These are phyloP conservation scores for Cryptococcus maquisensis DNA, from an alignment of 1,284 basidiomycete genomes.

Conservation along the genomic window DNA sequence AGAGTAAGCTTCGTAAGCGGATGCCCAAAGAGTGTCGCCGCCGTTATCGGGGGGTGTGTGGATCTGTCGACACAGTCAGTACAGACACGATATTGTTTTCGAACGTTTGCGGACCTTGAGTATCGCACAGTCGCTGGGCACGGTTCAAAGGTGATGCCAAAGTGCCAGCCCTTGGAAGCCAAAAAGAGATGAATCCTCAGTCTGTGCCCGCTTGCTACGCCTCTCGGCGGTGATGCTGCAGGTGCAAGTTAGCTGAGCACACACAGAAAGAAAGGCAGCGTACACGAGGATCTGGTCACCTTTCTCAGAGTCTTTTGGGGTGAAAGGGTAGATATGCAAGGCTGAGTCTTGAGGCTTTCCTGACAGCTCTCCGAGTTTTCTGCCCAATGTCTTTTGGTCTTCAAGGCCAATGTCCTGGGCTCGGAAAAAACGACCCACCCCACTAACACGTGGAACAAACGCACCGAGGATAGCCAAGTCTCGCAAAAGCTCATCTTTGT, in stretches of 20 bases:
- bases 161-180: slow-evolving; percentile 17
- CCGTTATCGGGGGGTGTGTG: slow-evolving; percentile 55
- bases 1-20: slow-evolving; percentile 58
- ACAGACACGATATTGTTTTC: too few species aligned
- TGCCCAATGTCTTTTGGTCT: slow-evolving; percentile 53
- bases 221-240: slow-evolving; percentile 2
- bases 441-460: slow-evolving; percentile 3
- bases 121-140: slow-evolving; percentile 64
- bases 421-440: slow-evolving; percentile 67
- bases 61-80: background rate
- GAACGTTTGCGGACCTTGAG: slow-evolving; percentile 45
- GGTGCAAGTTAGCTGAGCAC: background rate
- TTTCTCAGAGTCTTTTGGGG: slow-evolving; percentile 19
- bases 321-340: slow-evolving; percentile 31
- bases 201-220: background rate
- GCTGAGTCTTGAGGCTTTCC: slow-evolving; percentile 53
- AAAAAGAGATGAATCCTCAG: background rate
- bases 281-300: slow-evolving; percentile 32
- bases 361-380: slow-evolving; percentile 56
- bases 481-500: slow-evolving; percentile 51
- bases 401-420: slow-evolving; percentile 54
- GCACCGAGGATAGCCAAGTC: slow-evolving; percentile 55
- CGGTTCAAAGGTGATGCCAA: slow-evolving; percentile 59
- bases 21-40: slow-evolving; percentile 52
- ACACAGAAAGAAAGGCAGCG: slow-evolving; percentile 2